Percentiles rank a stretch among this genome's conserved stretches.
phyloP scores from a whole-genome alignment of 192 early-diverging fungal species.

The Backusella tarrabulga region DNA sequence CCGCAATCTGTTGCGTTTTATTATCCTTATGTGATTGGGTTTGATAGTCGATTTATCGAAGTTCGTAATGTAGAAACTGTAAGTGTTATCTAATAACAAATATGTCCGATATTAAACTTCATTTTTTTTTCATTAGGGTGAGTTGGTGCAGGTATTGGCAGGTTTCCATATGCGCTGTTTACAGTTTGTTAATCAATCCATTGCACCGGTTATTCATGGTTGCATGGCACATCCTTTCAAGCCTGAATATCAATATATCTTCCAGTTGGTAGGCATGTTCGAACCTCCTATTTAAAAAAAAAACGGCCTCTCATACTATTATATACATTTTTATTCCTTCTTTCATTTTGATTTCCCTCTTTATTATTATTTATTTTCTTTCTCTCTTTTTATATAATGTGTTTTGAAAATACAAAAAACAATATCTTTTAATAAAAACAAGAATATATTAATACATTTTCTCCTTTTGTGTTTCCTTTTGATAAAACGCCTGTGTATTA shows the following conservation, averaged over 20 bases:
- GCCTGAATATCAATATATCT: slow-evolving; percentile 32
- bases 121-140: slow-evolving; percentile 32
- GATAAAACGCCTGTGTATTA: background rate
- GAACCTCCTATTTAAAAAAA: slow-evolving; percentile 11
- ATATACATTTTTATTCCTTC: background rate
- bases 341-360: slow-evolving; percentile 4
- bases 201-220: slow-evolving; percentile 34
- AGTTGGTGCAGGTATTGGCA: slow-evolving; percentile 51
- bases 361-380: background rate
- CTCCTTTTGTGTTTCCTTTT: background rate
- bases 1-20: slow-evolving; percentile 80
- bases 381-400: background rate
- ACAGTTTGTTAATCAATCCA: slow-evolving; percentile 38
- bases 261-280: slow-evolving; percentile 25
- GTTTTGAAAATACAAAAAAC: slow-evolving; percentile 1
- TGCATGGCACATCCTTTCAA: slow-evolving; percentile 34
- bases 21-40: slow-evolving; percentile 88
- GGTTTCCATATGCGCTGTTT: slow-evolving; percentile 60
- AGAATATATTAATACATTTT: background rate
- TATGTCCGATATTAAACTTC: background rate
- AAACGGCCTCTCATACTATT: background rate
- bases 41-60: slow-evolving; percentile 88
- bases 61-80: slow-evolving; percentile 80
- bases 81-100: slow-evolving; percentile 10
- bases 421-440: background rate